These are phyloP conservation scores for Podospora tetraspora DNA, from an alignment of 495 filamentous ascomycete genomes.

Conservation along the genomic window DNA sequence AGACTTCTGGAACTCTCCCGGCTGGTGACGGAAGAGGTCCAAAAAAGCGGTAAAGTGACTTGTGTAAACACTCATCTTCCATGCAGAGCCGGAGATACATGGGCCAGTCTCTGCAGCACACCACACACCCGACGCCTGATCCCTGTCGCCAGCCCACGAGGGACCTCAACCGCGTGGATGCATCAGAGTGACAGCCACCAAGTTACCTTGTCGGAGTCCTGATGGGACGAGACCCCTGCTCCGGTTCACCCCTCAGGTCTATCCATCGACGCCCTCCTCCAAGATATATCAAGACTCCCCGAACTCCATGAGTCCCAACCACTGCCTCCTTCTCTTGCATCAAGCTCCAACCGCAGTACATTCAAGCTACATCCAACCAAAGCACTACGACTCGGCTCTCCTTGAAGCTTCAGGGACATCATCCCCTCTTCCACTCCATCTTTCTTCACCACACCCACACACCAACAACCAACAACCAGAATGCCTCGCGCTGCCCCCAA, in stretches of 20 bases:
- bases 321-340: neutral
- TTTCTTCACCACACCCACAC: neutral
- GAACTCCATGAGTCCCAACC: neutral
- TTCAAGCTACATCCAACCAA: neutral
- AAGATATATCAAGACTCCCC: neutral
- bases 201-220: neutral
- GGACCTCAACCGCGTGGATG: neutral
- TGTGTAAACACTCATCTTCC: neutral
- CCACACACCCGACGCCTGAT: neutral
- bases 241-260: neutral
- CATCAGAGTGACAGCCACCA: neutral
- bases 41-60: neutral
- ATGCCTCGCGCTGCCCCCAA: conserved; percentile 10
- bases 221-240: neutral
- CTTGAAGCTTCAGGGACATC: neutral
- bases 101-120: neutral
- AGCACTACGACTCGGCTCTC: neutral
- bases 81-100: neutral
- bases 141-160: neutral
- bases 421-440: neutral
- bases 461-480: neutral
- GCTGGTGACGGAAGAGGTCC: neutral
- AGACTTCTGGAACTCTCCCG: neutral
- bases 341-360: neutral
- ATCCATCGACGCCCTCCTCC: neutral